These are phyloP conservation scores for Neoboletus brunneissimus DNA, from an alignment of 768 basidiomycete genomes.

Conservation along the genomic window DNA sequence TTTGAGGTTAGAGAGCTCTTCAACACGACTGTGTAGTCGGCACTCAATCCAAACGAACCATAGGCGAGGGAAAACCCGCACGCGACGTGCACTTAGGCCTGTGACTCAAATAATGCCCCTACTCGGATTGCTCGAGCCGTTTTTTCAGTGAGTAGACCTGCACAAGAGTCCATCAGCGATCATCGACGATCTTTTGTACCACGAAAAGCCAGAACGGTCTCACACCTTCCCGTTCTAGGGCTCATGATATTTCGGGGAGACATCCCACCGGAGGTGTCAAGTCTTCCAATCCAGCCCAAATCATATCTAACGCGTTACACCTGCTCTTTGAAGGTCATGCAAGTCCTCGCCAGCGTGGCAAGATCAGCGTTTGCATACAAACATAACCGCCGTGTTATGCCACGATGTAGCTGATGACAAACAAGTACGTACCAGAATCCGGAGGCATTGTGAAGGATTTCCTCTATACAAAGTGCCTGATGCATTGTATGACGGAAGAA, in stretches of 20 bases:
- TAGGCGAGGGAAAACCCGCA: conserved; percentile 1
- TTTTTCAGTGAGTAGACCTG: conserved; percentile 2
- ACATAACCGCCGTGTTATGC: no score
- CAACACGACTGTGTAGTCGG: not conserved
- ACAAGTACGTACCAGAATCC: not conserved
- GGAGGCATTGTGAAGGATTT: conserved; percentile 12
- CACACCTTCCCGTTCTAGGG: not conserved
- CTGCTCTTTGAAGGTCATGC: conserved; percentile 12
- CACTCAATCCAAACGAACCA: not conserved
- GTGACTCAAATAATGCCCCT: conserved; percentile 10
- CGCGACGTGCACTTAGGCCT: conserved; percentile 7
- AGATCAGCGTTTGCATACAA: conserved; percentile 3
- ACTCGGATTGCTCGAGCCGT: not conserved
- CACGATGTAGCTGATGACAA: no score
- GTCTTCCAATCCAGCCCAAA: conserved; percentile 11
- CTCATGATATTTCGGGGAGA: conserved; percentile 2
- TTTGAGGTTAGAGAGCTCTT: conserved; percentile 1
- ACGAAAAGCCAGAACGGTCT: not conserved
- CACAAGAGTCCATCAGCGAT: not conserved
- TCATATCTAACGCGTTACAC: conserved; percentile 10
- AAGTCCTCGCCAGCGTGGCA: conserved; percentile 5
- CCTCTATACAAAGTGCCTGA: conserved; percentile 4
- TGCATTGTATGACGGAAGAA: not conserved
- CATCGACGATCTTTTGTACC: not conserved
- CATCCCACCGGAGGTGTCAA: conserved; percentile 10